Evolutionary conservation across 352 stramenopile genomes (phyloP).

Genomic region (Phytophthora brassicae): DNA sequence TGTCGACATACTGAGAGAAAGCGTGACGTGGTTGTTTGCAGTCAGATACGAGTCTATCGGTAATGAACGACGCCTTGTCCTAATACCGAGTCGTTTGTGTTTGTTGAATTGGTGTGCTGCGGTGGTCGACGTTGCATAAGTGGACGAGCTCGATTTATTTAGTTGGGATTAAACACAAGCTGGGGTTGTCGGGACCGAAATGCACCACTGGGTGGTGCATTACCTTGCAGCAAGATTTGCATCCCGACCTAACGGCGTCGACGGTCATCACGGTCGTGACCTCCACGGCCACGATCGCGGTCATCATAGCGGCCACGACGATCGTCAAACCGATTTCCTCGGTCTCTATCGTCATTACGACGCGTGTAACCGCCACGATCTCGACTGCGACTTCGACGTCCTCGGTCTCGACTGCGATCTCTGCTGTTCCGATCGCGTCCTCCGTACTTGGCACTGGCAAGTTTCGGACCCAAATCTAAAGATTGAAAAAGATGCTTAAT

Average conservation of each 20-base stretch:
- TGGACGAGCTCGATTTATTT: slow-evolving; percentile 67
- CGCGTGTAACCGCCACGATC: slow-evolving; percentile 44
- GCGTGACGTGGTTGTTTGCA: slow-evolving; percentile 9
- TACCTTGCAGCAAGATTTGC: neutral
- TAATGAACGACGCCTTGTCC: slow-evolving; percentile 18
- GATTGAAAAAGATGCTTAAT: too few species aligned
- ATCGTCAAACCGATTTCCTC: slow-evolving; percentile 42
- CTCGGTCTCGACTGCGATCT: slow-evolving; percentile 49
- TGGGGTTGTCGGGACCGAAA: slow-evolving; percentile 23
- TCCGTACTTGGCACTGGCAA: slow-evolving; percentile 78
- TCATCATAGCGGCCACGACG: slow-evolving; percentile 57
- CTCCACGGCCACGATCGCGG: slow-evolving; percentile 49
- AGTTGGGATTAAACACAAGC: slow-evolving; percentile 62
- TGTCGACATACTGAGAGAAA: slow-evolving; percentile 13
- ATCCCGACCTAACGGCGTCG: slow-evolving; percentile 35
- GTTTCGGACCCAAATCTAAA: slow-evolving; percentile 68
- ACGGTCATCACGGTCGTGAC: slow-evolving; percentile 48
- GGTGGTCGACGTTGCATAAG: slow-evolving; percentile 40
- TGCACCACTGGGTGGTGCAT: slow-evolving; percentile 18
- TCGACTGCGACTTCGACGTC: slow-evolving; percentile 49
- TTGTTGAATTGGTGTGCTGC: slow-evolving; percentile 28
- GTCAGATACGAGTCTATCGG: slow-evolving; percentile 4
- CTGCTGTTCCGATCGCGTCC: slow-evolving; percentile 39
- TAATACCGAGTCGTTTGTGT: slow-evolving; percentile 15
- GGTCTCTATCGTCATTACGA: slow-evolving; percentile 50